Conservation (phyloP, 2,329 filamentous ascomycete genomes). For the Cladosporium sp. region DNA sequence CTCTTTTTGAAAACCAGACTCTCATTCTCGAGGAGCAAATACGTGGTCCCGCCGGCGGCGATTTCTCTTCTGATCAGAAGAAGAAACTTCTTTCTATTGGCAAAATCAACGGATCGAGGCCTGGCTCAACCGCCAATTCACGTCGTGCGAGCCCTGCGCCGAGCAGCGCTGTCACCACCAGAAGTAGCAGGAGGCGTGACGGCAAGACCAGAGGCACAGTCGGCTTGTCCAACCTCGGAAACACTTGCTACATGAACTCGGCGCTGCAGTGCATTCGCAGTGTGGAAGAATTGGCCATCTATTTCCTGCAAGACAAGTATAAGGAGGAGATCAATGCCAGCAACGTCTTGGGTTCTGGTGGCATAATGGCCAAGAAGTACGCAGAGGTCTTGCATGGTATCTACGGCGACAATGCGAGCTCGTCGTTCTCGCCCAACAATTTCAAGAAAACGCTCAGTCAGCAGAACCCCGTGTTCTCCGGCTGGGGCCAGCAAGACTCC, state of each 20-base stretch:
- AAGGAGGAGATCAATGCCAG: slow-evolving; percentile 75
- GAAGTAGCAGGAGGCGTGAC: slow-evolving; percentile 64
- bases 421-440: slow-evolving; percentile 69
- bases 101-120: slow-evolving; percentile 30
- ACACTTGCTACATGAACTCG: slow-evolving; percentile 99
- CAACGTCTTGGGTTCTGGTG: slow-evolving; percentile 81
- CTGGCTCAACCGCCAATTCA: slow-evolving; percentile 37
- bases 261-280: slow-evolving; percentile 91
- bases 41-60: slow-evolving; percentile 48
- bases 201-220: slow-evolving; percentile 71
- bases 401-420: slow-evolving; percentile 62
- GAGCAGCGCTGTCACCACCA: slow-evolving; percentile 54
- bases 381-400: slow-evolving; percentile 70
- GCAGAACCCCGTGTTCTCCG: slow-evolving; percentile 80
- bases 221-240: slow-evolving; percentile 84
- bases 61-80: slow-evolving; percentile 51
- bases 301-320: slow-evolving; percentile 72
- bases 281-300: slow-evolving; percentile 87
- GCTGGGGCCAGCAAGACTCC: slow-evolving; percentile 94
- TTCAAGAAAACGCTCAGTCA: slow-evolving; percentile 81
- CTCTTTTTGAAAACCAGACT: slow-evolving; percentile 66
- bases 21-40: slow-evolving; percentile 81
- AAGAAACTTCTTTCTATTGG: slow-evolving; percentile 19
- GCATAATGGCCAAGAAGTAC: slow-evolving; percentile 82
- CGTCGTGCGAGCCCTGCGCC: slow-evolving; percentile 67